A percentile compares a stretch with the other conserved stretches of the same genome.
These are phyloP conservation scores for Colletotrichum sojae DNA, from an alignment of 2,329 filamentous ascomycete species.

Conservation along the genomic window DNA sequence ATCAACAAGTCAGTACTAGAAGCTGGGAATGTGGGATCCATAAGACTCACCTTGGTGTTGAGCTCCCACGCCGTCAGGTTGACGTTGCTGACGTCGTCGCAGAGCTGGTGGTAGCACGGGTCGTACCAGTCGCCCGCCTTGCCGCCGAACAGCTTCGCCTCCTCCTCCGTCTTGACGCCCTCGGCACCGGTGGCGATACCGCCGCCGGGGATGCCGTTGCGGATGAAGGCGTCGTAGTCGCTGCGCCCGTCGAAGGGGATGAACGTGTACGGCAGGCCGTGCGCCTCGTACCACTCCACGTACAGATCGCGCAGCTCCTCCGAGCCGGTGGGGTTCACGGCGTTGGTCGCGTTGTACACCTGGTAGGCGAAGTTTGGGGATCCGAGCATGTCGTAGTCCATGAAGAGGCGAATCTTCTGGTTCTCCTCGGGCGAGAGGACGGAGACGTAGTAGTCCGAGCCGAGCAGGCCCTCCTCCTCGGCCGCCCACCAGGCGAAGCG, in stretches of 20 bases:
- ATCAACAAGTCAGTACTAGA: slow-evolving; percentile 40
- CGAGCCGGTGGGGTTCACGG: slow-evolving; percentile 78
- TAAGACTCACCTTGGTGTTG: slow-evolving; percentile 68
- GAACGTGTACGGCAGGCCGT: slow-evolving; percentile 76
- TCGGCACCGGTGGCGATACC: slow-evolving; percentile 86
- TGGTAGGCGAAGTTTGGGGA: slow-evolving; percentile 76
- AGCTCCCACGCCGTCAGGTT: slow-evolving; percentile 72
- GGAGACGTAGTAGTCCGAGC: slow-evolving; percentile 73
- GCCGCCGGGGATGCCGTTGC: slow-evolving; percentile 79
- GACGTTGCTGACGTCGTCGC: slow-evolving; percentile 71
- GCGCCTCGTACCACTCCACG: slow-evolving; percentile 73
- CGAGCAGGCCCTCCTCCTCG: slow-evolving; percentile 77
- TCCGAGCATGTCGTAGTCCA: slow-evolving; percentile 81
- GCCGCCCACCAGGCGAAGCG: slow-evolving; percentile 78
- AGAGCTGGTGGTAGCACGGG: slow-evolving; percentile 73
- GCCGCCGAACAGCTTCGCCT: slow-evolving; percentile 79
- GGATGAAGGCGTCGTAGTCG: slow-evolving; percentile 85
- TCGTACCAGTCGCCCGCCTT: slow-evolving; percentile 73
- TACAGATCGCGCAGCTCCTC: slow-evolving; percentile 79
- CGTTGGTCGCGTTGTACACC: slow-evolving; percentile 81
- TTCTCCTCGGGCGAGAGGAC: slow-evolving; percentile 71
- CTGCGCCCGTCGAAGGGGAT: slow-evolving; percentile 84
- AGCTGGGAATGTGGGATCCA: not conserved
- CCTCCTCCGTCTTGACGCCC: slow-evolving; percentile 78
- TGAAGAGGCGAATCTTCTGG: slow-evolving; percentile 73